Base-by-base conservation (phyloP, 179 eudicot genomes). In the Beta corolliflora region DNA sequence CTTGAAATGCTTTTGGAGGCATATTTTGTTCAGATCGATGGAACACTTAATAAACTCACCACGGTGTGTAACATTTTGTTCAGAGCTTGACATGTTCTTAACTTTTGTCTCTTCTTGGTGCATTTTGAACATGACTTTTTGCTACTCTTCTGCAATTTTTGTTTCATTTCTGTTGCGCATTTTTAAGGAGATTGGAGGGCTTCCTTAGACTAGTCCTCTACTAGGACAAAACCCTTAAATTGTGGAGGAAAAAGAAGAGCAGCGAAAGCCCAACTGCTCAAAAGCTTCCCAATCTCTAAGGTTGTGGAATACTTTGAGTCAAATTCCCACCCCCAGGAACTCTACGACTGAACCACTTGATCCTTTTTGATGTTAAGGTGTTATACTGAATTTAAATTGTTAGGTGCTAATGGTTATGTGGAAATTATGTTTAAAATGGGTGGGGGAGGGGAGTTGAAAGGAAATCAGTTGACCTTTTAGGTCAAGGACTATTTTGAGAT, bases 1-100 rank as follows among this genome's bases (percentile, higher is more conserved):
- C 99, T 96, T 86, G 99, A 96, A 87, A 96, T 92, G 99, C 98
- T 94, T 63, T 87, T 96, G 89, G 99, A 96, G 88, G 99, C 99
- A 9, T 96, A 97, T 82, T 97, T 97, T 77, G 98, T 97, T 73
- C 97, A 97, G 87, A 91, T 97, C 78, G 99, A 97, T 80, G 99
- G 98, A 29, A 94, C 99, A 25, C 89, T 96, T 50, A 94, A 94
- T 84, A 94, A 94, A 87, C 86, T 97, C 68, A 91, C 97, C 79
- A 96, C 98, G 85, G 99, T 96, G 87, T 41, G 93, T 82, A 6
- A 67, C 81, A 73, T 76, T 44, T 56, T 36, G 41, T 48, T 56
- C 63, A 29, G 60, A 25, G 55, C 59, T 56, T 3, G 8, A 7
- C 29, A 8, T 19, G 59, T 19, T 5, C 9, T 61, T n/a, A n/a